Conservation (phyloP, 371 early-diverging fungal genomes). For the Sporodiniella umbellata region DNA sequence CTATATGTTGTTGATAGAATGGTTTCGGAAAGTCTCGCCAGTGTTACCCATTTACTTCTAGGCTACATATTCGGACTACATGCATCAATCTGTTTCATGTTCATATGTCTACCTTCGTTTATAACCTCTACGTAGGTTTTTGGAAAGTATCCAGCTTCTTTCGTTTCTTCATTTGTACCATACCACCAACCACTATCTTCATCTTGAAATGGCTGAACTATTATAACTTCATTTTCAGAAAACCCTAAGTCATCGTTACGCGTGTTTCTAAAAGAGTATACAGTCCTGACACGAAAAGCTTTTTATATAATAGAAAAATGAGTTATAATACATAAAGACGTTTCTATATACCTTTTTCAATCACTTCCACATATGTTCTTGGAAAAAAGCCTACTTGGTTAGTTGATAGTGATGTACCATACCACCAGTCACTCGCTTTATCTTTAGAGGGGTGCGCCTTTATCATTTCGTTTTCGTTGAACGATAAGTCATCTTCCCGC, state of each 20-base stretch:
- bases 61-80: too few species aligned
- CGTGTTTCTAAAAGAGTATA: conserved; percentile 38
- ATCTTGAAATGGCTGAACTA: conserved; percentile 51
- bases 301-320: neutral
- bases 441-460: conserved; percentile 57
- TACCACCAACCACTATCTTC: conserved; percentile 47
- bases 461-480: conserved; percentile 41
- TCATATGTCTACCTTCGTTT: conserved; percentile 25
- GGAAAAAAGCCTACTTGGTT: conserved; percentile 42
- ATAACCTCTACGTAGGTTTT: conserved; percentile 39
- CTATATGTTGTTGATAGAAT: too few species aligned
- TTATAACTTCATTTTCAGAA: conserved; percentile 38
- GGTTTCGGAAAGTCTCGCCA: too few species aligned
- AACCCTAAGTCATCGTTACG: conserved; percentile 47
- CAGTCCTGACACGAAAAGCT: conserved; percentile 46
- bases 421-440: conserved; percentile 47
- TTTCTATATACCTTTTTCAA: conserved; percentile 36
- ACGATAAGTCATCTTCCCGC: conserved; percentile 45
- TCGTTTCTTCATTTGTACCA: conserved; percentile 37
- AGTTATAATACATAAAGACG: neutral
- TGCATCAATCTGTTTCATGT: too few species aligned
- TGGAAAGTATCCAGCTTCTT: conserved; percentile 39
- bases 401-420: conserved; percentile 33
- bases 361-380: conserved; percentile 41
- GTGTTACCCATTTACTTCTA: too few species aligned